Evolutionary conservation across 2,329 filamentous ascomycete species (phyloP).

Genomic region (Fusarium citri): DNA sequence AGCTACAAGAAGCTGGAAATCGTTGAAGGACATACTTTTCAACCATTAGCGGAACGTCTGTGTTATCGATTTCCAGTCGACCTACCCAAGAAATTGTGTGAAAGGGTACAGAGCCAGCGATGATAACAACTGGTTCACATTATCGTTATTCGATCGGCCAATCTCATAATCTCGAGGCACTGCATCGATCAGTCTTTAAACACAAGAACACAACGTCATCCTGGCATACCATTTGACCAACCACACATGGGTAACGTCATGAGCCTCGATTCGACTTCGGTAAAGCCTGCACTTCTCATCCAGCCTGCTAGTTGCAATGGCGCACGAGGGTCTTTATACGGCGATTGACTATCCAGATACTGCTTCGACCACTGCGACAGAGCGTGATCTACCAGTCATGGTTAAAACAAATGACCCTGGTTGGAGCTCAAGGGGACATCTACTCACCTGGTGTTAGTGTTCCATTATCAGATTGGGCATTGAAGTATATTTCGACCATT

Average conservation of each 20-base stretch:
- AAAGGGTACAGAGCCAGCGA: slow-evolving; percentile 69
- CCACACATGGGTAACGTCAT: slow-evolving; percentile 75
- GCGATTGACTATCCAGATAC: slow-evolving; percentile 71
- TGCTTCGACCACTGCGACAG: slow-evolving; percentile 74
- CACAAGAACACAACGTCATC: neutral
- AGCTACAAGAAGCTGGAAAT: slow-evolving; percentile 67
- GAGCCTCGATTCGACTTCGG: slow-evolving; percentile 73
- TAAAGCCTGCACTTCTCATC: slow-evolving; percentile 73
- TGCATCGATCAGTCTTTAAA: slow-evolving; percentile 44
- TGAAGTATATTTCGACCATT: slow-evolving; percentile 88
- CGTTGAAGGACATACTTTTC: slow-evolving; percentile 66
- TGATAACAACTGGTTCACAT: slow-evolving; percentile 64
- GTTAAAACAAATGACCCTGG: slow-evolving; percentile 15
- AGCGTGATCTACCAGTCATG: slow-evolving; percentile 65
- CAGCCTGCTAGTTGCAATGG: slow-evolving; percentile 69
- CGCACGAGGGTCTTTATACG: slow-evolving; percentile 73
- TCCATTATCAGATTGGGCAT: slow-evolving; percentile 87
- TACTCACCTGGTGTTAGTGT: slow-evolving; percentile 71
- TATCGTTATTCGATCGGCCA: slow-evolving; percentile 64
- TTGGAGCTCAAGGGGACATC: neutral
- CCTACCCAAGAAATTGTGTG: slow-evolving; percentile 61
- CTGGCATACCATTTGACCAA: slow-evolving; percentile 72
- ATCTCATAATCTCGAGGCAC: slow-evolving; percentile 65
- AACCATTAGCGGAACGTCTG: slow-evolving; percentile 7
- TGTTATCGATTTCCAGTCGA: neutral